phyloP scores from a whole-genome alignment of 2,329 filamentous ascomycete species.

The Teratosphaeria zuluensis region DNA sequence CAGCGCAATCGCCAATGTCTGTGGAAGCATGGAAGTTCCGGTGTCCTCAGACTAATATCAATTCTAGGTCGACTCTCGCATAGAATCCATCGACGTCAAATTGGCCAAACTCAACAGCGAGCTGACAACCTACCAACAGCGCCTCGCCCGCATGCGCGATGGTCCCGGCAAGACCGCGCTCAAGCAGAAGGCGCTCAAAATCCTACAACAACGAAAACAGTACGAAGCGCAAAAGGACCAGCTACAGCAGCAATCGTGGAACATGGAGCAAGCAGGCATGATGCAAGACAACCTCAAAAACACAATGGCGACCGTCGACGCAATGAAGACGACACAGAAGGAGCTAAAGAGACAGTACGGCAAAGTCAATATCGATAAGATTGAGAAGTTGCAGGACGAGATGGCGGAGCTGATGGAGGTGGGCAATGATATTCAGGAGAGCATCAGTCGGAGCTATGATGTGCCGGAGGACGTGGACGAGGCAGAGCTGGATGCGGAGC shows the following conservation, averaged over 20 bases:
- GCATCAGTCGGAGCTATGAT: constrained; percentile 81
- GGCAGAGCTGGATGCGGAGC: constrained; percentile 87
- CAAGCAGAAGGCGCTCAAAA: constrained; percentile 87
- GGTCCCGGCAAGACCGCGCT: constrained; percentile 88
- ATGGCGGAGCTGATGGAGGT: constrained; percentile 98
- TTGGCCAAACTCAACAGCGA: constrained; percentile 87
- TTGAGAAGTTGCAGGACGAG: constrained; percentile 94
- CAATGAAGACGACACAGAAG: constrained; percentile 95
- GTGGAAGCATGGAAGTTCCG: neutral
- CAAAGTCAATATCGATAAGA: constrained; percentile 95
- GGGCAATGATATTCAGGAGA: constrained; percentile 97
- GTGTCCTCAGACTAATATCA: neutral
- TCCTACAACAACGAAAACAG: constrained; percentile 85
- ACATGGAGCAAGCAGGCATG: constrained; percentile 96
- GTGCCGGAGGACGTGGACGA: constrained; percentile 96
- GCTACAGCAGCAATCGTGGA: constrained; percentile 89
- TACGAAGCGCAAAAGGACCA: constrained; percentile 93
- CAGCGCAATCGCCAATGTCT: constrained; percentile 70
- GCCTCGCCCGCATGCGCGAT: constrained; percentile 86
- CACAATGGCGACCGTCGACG: constrained; percentile 95
- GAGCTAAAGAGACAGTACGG: constrained; percentile 88
- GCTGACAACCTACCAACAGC: constrained; percentile 76
- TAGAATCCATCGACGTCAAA: constrained; percentile 87
- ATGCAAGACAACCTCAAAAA: constrained; percentile 99
- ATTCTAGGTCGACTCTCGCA: constrained; percentile 61